Conservation (phyloP, 2,329 filamentous ascomycete genomes). For the Pseudocercospora pini-densiflorae region DNA sequence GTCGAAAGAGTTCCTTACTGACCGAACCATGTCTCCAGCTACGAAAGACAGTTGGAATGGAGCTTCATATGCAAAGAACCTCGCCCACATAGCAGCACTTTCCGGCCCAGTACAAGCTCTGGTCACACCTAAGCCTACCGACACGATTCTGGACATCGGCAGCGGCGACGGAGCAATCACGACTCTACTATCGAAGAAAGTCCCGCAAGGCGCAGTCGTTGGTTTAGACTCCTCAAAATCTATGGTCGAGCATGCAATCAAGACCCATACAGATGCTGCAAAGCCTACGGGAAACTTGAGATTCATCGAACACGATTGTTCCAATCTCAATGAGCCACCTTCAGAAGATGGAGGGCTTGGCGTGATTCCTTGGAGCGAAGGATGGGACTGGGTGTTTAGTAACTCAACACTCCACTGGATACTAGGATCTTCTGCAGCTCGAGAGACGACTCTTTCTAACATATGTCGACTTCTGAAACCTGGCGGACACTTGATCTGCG, state of each 20-base stretch:
- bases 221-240: slow-evolving; percentile 47
- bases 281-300: slow-evolving; percentile 6
- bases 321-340: slow-evolving; percentile 1
- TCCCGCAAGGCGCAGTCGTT: slow-evolving; percentile 37
- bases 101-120: slow-evolving; percentile 44
- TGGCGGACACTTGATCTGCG: slow-evolving; percentile 60
- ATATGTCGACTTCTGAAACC: slow-evolving; percentile 59
- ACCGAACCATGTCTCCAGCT: slow-evolving; percentile 2
- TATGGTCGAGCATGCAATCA: slow-evolving; percentile 42
- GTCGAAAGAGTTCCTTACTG: background rate
- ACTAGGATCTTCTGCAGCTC: slow-evolving; percentile 53
- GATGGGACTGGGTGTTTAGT: slow-evolving; percentile 47
- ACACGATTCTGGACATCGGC: slow-evolving; percentile 46
- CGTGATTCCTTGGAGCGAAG: slow-evolving; percentile 26
- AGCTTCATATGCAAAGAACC: slow-evolving; percentile 5
- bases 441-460: slow-evolving; percentile 57
- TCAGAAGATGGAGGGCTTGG: slow-evolving; percentile 9
- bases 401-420: slow-evolving; percentile 53
- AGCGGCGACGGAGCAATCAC: slow-evolving; percentile 48
- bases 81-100: slow-evolving; percentile 41
- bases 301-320: slow-evolving; percentile 17
- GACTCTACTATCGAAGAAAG: slow-evolving; percentile 38
- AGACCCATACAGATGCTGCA: slow-evolving; percentile 4
- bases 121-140: slow-evolving; percentile 39
- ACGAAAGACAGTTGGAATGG: slow-evolving; percentile 15